Percentiles rank a stretch among this genome's conserved stretches.
These are phyloP conservation scores for Melampsora larici-populina DNA, from an alignment of 1,284 basidiomycete genomes.

Conservation along the genomic window DNA sequence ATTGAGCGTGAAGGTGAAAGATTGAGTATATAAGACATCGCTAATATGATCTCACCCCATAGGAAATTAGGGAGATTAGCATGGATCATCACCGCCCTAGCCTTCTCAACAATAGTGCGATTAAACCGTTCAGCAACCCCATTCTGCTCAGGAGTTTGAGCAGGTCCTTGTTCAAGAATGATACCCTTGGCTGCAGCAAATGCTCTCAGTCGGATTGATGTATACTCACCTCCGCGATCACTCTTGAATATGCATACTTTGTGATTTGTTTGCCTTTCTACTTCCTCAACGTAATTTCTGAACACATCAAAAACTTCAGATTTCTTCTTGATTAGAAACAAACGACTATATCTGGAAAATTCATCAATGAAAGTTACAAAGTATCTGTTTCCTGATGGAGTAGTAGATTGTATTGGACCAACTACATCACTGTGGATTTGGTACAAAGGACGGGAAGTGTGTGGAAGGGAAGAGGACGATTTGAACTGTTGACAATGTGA, in stretches of 20 bases:
- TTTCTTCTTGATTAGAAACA: neutral
- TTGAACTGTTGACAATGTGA: neutral
- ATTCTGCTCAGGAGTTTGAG: neutral
- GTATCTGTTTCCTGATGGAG: neutral
- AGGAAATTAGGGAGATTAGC: neutral
- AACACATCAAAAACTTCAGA: neutral
- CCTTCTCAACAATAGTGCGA: neutral
- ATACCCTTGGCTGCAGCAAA: neutral
- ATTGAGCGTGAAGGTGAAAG: too few relatives aligned
- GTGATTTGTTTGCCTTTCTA: neutral
- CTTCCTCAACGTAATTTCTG: neutral
- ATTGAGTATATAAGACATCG: too few relatives aligned
- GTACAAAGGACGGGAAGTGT: neutral
- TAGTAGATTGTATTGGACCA: neutral
- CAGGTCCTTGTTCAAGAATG: neutral
- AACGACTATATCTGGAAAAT: neutral
- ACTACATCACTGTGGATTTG: neutral
- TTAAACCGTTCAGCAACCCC: neutral
- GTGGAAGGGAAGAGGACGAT: neutral
- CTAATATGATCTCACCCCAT: too few relatives aligned
- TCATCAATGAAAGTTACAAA: neutral
- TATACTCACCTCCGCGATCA: neutral
- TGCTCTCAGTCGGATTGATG: neutral
- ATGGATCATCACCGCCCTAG: neutral
- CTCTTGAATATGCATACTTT: neutral